A percentile compares a stretch with the other conserved stretches of the same genome.
Evolutionary conservation across 345 rosid species (phyloP).

Genomic region (Mallotus nudiflorus): DNA sequence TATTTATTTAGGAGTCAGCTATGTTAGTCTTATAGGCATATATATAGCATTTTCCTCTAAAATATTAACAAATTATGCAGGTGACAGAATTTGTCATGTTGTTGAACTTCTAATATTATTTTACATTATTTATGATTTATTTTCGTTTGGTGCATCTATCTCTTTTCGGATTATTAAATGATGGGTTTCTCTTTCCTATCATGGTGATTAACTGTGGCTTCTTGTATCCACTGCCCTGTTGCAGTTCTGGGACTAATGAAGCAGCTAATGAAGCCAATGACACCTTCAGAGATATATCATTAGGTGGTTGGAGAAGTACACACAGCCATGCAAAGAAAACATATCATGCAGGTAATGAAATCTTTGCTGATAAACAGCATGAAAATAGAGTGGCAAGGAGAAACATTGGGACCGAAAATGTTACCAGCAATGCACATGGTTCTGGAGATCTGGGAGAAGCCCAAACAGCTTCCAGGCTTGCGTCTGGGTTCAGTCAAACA

Average conservation of each 20-base stretch:
- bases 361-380: constrained; percentile 22
- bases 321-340: constrained; percentile 25
- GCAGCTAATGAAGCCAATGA: constrained; percentile 28
- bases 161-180: background rate
- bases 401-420: constrained; percentile 29
- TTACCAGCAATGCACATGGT: constrained; percentile 18
- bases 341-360: constrained; percentile 17
- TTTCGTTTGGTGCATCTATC: too few relatives aligned
- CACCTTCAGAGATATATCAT: constrained; percentile 26
- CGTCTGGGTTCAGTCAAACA: constrained; percentile 19
- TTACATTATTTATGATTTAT: background rate
- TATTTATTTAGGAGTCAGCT: constrained; percentile 1
- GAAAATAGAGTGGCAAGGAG: constrained; percentile 25
- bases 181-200: background rate
- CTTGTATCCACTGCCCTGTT: constrained; percentile 3
- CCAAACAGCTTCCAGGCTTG: constrained; percentile 29
- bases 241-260: constrained; percentile 29
- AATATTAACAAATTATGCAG: too few relatives aligned
- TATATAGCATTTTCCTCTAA: too few relatives aligned
- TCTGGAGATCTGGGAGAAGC: constrained; percentile 13
- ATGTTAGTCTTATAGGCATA: background rate
- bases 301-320: constrained; percentile 67
- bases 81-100: background rate
- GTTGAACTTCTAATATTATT: background rate
- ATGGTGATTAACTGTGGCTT: constrained; percentile 15